phyloP scores from a whole-genome alignment of 2,329 filamentous ascomycete species.

The Cercospora sp. region DNA sequence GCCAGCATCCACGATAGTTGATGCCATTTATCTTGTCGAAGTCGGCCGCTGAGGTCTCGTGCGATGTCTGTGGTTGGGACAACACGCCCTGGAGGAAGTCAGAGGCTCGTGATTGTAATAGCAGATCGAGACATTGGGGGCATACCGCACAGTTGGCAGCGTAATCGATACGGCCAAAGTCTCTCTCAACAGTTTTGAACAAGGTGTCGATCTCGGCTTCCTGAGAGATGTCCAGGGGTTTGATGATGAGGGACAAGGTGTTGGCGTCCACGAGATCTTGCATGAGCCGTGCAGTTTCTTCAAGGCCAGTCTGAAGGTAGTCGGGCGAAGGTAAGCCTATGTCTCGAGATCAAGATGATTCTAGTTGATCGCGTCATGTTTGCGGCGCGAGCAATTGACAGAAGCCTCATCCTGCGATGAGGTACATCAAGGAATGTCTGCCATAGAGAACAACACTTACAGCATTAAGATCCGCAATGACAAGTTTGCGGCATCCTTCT shows the following conservation, averaged over 20 bases:
- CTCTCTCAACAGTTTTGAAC: conserved; percentile 38
- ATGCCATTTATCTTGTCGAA: conserved; percentile 49
- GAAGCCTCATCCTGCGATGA: background rate
- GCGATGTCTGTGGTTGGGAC: conserved; percentile 42
- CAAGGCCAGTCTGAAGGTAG: conserved; percentile 30
- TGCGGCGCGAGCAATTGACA: background rate
- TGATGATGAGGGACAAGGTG: conserved; percentile 29
- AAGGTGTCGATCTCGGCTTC: conserved; percentile 41
- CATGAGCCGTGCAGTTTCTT: conserved; percentile 40
- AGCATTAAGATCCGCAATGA: conserved; percentile 45
- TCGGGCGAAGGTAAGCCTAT: background rate
- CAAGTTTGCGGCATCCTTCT: conserved; percentile 49
- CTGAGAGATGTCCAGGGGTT: conserved; percentile 41
- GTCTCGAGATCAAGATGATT: background rate
- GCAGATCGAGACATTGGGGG: background rate
- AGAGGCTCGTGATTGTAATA: background rate
- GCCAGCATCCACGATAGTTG: conserved; percentile 51
- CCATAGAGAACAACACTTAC: background rate
- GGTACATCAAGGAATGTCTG: background rate
- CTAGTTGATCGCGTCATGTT: background rate
- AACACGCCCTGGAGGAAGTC: conserved; percentile 40
- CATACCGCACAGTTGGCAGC: conserved; percentile 48
- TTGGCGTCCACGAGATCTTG: conserved; percentile 28
- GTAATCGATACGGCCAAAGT: conserved; percentile 50
- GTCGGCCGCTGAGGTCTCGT: conserved; percentile 40